These are phyloP conservation scores for Neonectria hederae DNA, from an alignment of 2,329 filamentous ascomycete genomes.

Conservation along the genomic window DNA sequence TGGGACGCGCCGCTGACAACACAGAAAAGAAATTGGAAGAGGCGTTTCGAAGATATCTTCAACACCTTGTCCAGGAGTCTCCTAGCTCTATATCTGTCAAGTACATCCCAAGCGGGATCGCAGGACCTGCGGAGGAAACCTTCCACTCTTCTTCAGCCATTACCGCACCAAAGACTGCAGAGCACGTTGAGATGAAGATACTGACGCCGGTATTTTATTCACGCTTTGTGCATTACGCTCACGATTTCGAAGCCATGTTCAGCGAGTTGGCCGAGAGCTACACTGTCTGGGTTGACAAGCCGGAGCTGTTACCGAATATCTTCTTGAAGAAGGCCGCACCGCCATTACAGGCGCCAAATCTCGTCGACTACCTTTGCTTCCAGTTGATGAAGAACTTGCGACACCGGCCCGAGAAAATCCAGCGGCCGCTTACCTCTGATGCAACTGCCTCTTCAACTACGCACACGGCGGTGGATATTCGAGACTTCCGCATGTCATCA, in stretches of 20 bases:
- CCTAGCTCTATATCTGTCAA: slow-evolving; percentile 57
- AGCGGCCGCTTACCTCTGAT: slow-evolving; percentile 53
- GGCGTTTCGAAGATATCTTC: slow-evolving; percentile 59
- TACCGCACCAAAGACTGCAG: slow-evolving; percentile 26
- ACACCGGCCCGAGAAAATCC: slow-evolving; percentile 52
- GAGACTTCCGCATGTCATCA: slow-evolving; percentile 58
- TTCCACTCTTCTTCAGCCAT: slow-evolving; percentile 48
- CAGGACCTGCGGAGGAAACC: slow-evolving; percentile 48
- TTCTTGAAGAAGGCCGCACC: slow-evolving; percentile 53
- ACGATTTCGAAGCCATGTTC: slow-evolving; percentile 70
- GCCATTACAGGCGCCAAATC: slow-evolving; percentile 46
- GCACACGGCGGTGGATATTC: slow-evolving; percentile 50
- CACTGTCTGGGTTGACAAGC: slow-evolving; percentile 66
- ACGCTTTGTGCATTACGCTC: slow-evolving; percentile 69
- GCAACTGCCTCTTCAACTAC: slow-evolving; percentile 26
- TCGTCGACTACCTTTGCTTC: slow-evolving; percentile 54
- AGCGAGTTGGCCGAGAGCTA: slow-evolving; percentile 67
- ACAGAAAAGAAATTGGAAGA: slow-evolving; percentile 59
- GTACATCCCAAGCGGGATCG: slow-evolving; percentile 63
- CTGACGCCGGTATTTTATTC: slow-evolving; percentile 74
- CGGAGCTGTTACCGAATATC: slow-evolving; percentile 59
- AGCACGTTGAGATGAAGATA: slow-evolving; percentile 64
- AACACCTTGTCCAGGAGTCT: slow-evolving; percentile 59
- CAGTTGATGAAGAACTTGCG: slow-evolving; percentile 57
- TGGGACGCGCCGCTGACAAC: slow-evolving; percentile 61